phyloP scores from a whole-genome alignment of 371 early-diverging fungal genomes.

The Rhizoclosmatium hyalinum region DNA sequence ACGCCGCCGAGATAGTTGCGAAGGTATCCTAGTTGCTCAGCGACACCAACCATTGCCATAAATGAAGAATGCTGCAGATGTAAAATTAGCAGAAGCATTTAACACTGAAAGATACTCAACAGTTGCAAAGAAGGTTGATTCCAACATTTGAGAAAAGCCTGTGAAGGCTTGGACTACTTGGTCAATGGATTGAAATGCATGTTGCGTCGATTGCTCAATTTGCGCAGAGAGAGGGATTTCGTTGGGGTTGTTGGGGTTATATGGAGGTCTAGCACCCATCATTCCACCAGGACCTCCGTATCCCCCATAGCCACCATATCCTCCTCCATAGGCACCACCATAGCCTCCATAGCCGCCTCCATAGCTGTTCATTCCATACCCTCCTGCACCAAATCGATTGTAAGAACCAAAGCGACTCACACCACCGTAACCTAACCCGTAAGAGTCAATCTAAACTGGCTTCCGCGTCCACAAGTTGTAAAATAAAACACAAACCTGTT shows the following conservation, averaged over 20 bases:
- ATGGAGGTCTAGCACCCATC: slow-evolving; percentile 44
- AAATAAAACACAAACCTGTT: slow-evolving; percentile 1
- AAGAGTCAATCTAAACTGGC: neutral
- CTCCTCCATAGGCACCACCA: slow-evolving; percentile 45
- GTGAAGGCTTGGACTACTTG: slow-evolving; percentile 93
- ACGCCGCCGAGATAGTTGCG: slow-evolving; percentile 81
- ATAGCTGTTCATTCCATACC: slow-evolving; percentile 32
- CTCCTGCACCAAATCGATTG: slow-evolving; percentile 33
- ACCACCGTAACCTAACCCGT: neutral
- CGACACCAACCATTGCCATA: slow-evolving; percentile 97
- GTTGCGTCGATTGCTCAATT: slow-evolving; percentile 84
- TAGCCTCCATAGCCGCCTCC: slow-evolving; percentile 40
- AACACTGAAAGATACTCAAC: neutral
- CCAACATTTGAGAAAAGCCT: slow-evolving; percentile 96
- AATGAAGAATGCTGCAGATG: slow-evolving; percentile 79
- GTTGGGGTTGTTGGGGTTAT: slow-evolving; percentile 49
- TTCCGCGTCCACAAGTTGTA: neutral
- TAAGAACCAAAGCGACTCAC: neutral
- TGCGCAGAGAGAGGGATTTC: slow-evolving; percentile 74
- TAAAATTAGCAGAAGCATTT: neutral
- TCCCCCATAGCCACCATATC: slow-evolving; percentile 41
- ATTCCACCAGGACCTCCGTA: slow-evolving; percentile 44
- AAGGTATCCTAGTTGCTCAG: slow-evolving; percentile 92
- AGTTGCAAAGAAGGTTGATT: slow-evolving; percentile 95
- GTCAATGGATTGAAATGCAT: slow-evolving; percentile 89